Conservation (phyloP, 2,329 filamentous ascomycete species). For the Lanzia echinophila region DNA sequence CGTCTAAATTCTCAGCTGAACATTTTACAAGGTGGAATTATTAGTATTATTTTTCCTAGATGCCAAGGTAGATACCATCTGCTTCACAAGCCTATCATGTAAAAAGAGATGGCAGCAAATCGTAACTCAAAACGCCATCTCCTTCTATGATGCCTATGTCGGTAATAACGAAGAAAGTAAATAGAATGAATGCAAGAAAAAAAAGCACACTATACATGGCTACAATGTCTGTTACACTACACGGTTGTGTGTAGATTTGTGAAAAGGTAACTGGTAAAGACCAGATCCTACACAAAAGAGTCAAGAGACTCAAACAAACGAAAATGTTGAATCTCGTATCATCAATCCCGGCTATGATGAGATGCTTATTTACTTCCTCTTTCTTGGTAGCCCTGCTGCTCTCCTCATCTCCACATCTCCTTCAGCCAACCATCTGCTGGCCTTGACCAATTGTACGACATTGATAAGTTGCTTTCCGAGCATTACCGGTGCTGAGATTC, state of each 20-base stretch:
- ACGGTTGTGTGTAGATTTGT: slow-evolving; percentile 7
- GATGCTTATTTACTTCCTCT: slow-evolving; percentile 30
- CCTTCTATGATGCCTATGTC: slow-evolving; percentile 1
- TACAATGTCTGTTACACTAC: slow-evolving; percentile 9
- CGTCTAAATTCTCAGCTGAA: too few species aligned
- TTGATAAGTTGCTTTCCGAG: slow-evolving; percentile 89
- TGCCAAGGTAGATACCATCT: background rate
- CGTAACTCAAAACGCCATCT: background rate
- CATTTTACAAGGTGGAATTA: too few species aligned
- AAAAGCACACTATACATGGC: slow-evolving; percentile 5
- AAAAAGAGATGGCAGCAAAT: background rate
- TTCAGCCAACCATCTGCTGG: slow-evolving; percentile 85
- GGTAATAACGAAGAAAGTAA: background rate
- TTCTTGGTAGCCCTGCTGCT: slow-evolving; percentile 46
- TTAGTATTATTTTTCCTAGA: too few species aligned
- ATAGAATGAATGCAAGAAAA: background rate
- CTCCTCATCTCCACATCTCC: slow-evolving; percentile 68
- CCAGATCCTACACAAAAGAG: slow-evolving; percentile 7
- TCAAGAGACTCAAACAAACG: slow-evolving; percentile 7
- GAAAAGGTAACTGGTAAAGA: background rate
- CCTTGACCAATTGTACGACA: slow-evolving; percentile 87
- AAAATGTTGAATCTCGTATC: background rate
- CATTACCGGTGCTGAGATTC: slow-evolving; percentile 81
- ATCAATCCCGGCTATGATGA: background rate
- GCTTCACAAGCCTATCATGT: background rate